Evolutionary conservation across 805 yeast genomes (phyloP).

Genomic region (Teunomyces funiuensis): DNA sequence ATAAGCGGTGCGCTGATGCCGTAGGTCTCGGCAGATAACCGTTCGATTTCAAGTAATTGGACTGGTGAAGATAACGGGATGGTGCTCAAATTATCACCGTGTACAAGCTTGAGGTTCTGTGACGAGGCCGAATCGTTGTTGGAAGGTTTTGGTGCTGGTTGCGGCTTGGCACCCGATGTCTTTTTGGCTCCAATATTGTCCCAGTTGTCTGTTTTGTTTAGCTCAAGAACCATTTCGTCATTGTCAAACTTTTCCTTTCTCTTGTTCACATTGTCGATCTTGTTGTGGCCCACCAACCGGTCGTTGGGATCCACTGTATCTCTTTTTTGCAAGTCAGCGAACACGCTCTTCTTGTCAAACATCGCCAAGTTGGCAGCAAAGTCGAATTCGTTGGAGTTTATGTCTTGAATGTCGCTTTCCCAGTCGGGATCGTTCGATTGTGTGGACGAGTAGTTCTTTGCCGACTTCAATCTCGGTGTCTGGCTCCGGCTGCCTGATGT

Average conservation of each 20-base stretch:
- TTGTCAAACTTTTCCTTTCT: conserved; percentile 56
- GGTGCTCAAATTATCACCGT: conserved; percentile 21
- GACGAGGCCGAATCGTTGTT: background rate
- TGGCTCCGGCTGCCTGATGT: conserved; percentile 5
- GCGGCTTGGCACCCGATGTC: conserved; percentile 12
- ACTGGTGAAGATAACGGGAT: conserved; percentile 72
- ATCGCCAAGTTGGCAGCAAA: conserved; percentile 77
- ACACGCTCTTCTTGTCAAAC: conserved; percentile 79
- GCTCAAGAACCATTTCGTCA: conserved; percentile 70
- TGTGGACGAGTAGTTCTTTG: conserved; percentile 7
- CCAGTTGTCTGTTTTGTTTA: conserved; percentile 50
- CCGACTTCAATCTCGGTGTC: conserved; percentile 3
- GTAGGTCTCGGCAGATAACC: conserved; percentile 49
- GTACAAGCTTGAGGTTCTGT: conserved; percentile 19
- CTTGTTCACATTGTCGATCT: conserved; percentile 28
- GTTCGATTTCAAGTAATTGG: conserved; percentile 75
- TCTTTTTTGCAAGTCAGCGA: conserved; percentile 66
- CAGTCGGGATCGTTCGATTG: conserved; percentile 42
- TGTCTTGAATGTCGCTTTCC: conserved; percentile 46
- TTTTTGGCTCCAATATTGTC: conserved; percentile 38
- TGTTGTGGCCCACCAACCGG: conserved; percentile 77
- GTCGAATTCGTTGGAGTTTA: conserved; percentile 72
- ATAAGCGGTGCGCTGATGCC: conserved; percentile 49
- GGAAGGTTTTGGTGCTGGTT: background rate
- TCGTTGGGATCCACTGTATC: conserved; percentile 61